Evolutionary conservation across 2,329 filamentous ascomycete genomes (phyloP), one percentile per base, ranked within the genome.

Genomic region (Ophiostoma ulmi): DNA sequence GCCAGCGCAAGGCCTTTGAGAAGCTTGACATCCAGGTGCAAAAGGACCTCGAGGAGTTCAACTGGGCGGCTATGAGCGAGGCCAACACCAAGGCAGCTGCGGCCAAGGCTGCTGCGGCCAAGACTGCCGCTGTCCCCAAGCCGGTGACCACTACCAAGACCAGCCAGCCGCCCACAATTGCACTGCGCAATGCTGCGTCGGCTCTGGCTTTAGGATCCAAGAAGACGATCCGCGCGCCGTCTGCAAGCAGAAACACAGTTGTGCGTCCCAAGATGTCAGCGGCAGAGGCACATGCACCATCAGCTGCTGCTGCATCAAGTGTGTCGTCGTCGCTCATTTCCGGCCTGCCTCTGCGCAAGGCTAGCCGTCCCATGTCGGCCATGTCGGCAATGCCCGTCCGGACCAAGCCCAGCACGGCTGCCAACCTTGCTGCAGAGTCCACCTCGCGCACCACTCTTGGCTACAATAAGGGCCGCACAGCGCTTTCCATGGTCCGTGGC

Each of bases 371-470:
- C 17, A n/a, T 36, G 31, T 52, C 72, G 3, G 68, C 44, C 5
- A n/a, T 41, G 38, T 41, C 72, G 3, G 68, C 44, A 4, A 35
- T 74, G 63, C 69, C 72, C 4, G 68, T 70, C 3, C 70, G 73
- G 13, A 65, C 71, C 26, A 73, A 71, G 71, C 39, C 65, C 5
- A 67, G 36, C n/a, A 41, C 39, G n/a, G 38, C 22, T 2, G 65
- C n/a, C 39, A 52, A 65, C 5, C 68, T 68, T 0, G 67, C 86
- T 13, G 89, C 90, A 1, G 84, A 87, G 31, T 87, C 86, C 6
- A 88, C 88, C 6, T 97, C 93, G 1, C 88, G 89, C 73, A 94
- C 88, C 70, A 97, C 93, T 0, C 85, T 97, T 61, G 94, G 94
- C 20, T 97, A 97, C 78, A 91, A 87, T 70, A 92, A 91, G 78